phyloP scores from a whole-genome alignment of 2,329 filamentous ascomycete species.

The Tolypocladium inflatum region DNA sequence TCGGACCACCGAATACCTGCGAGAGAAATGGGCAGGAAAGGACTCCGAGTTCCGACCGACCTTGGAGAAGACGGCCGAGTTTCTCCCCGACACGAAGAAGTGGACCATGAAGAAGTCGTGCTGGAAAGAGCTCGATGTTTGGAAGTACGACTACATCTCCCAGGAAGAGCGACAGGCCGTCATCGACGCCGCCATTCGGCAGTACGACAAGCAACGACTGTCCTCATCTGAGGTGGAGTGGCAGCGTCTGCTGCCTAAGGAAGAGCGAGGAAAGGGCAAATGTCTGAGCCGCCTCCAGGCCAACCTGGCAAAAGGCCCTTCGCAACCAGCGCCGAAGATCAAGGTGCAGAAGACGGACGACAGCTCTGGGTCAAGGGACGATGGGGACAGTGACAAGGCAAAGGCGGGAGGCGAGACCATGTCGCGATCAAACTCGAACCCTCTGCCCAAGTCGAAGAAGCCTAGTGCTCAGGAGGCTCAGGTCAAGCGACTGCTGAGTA shows the following conservation, averaged over 20 bases:
- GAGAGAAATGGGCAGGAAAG: slow-evolving; percentile 39
- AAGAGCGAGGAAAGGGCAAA: slow-evolving; percentile 49
- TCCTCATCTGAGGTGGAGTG: slow-evolving; percentile 47
- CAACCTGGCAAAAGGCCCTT: slow-evolving; percentile 43
- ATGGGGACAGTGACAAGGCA: slow-evolving; percentile 18
- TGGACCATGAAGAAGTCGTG: slow-evolving; percentile 47
- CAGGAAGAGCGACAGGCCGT: slow-evolving; percentile 47
- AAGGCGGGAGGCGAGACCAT: slow-evolving; percentile 30
- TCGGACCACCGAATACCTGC: slow-evolving; percentile 37
- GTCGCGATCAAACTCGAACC: slow-evolving; percentile 41
- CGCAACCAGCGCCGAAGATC: slow-evolving; percentile 36
- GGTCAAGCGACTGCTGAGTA: slow-evolving; percentile 41
- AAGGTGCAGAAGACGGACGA: slow-evolving; percentile 43
- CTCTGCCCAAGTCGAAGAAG: slow-evolving; percentile 49
- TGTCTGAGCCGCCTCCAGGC: slow-evolving; percentile 53
- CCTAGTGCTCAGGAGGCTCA: slow-evolving; percentile 41
- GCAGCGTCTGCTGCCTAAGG: slow-evolving; percentile 49
- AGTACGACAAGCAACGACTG: slow-evolving; percentile 50
- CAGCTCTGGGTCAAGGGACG: slow-evolving; percentile 29
- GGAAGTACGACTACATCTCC: slow-evolving; percentile 47
- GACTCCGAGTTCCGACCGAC: slow-evolving; percentile 44
- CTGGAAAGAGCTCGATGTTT: slow-evolving; percentile 57
- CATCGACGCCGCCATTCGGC: slow-evolving; percentile 50
- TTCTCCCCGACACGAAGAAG: slow-evolving; percentile 35
- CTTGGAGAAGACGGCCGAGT: slow-evolving; percentile 49